Base-by-base conservation (phyloP, 2,329 filamentous ascomycete species). In the Madurella mycetomatis region DNA sequence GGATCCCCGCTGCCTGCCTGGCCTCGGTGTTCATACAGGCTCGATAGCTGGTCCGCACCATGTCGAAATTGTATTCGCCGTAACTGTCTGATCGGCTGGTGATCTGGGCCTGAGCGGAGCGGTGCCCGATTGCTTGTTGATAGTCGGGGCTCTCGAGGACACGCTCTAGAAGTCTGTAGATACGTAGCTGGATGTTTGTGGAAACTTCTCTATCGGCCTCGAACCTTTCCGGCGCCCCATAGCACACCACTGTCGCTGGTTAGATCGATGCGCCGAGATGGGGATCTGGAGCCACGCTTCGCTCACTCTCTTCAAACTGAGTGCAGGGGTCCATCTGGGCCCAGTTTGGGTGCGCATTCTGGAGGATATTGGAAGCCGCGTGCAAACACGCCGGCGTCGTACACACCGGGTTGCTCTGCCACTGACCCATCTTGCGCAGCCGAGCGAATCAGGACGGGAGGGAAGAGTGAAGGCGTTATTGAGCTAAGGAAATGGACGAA, bases 301-400 rank as follows among this genome's bases (percentile, higher is more conserved):
- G 25, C 57, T 56, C 46, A 60, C 57, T 77, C 65, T 84, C 74
- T 56, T 87, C 83, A 56, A 90, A 90, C 63, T 88, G 70, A n/a
- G 75, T 78, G 62, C 86, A 90, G 1, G 86, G 81, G 64, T 89
- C 84, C 40, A 89, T 72, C 2, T 81, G 69, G 55, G 80, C 73
- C 67, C 87, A 84, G 51, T 65, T 72, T 8, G 83, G 79, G 15
- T 82, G 80, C 13, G 87, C 70, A 55, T 83, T 50, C 30, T 49
- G 19, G 4, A 61, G 53, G 40, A 87, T 77, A 58, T 81, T 77
- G 12, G 82, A 83, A 4, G 83, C 78, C 12, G 83, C 83, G 62
- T 85, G 80, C 12, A 86, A 73, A 65, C 84, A 87, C 56, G 80
- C 78, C 41, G 82, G 77, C 9, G 82, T 80, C 46, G 78, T 65